Conservation (phyloP, 768 basidiomycete genomes). For the Rhodosporidiobolus sp. region DNA sequence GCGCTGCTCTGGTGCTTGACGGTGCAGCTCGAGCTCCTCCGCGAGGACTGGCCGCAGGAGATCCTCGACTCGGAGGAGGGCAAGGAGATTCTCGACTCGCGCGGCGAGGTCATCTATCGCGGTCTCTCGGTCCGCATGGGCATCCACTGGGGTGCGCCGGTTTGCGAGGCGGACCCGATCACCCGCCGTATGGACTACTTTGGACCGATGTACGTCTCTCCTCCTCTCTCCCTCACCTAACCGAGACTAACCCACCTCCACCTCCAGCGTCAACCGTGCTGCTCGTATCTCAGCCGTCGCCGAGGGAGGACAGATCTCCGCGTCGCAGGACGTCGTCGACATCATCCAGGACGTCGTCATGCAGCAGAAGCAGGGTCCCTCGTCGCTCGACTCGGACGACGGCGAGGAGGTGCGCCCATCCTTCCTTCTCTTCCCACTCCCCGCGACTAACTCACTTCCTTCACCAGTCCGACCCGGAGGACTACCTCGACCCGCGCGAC, state of each 20-base stretch:
- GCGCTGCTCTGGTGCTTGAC: slow-evolving; percentile 87
- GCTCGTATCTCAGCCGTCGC: slow-evolving; percentile 78
- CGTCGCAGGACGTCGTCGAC: slow-evolving; percentile 68
- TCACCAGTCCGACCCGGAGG: slow-evolving; percentile 44
- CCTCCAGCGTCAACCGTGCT: slow-evolving; percentile 62
- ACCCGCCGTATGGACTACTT: slow-evolving; percentile 76
- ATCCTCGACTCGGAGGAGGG: slow-evolving; percentile 91
- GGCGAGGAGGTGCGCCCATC: slow-evolving; percentile 17
- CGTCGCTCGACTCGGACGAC: slow-evolving; percentile 54
- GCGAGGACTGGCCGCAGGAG: slow-evolving; percentile 85
- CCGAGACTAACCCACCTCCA: too few species aligned
- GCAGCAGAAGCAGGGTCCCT: slow-evolving; percentile 60
- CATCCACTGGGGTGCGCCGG: slow-evolving; percentile 84
- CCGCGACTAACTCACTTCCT: not conserved
- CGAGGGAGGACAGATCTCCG: slow-evolving; percentile 89
- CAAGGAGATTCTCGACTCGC: slow-evolving; percentile 59
- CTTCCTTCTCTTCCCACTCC: not conserved
- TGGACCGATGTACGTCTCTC: slow-evolving; percentile 26
- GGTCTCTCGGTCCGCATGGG: slow-evolving; percentile 97
- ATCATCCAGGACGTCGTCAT: slow-evolving; percentile 57
- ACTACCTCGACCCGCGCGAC: slow-evolving; percentile 44
- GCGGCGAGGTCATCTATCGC: slow-evolving; percentile 69
- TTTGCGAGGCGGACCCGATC: slow-evolving; percentile 85
- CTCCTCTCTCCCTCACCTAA: not conserved
- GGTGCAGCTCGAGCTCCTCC: slow-evolving; percentile 76